phyloP scores from a whole-genome alignment of 305 asterid genomes.

The Plantago coronopus region DNA sequence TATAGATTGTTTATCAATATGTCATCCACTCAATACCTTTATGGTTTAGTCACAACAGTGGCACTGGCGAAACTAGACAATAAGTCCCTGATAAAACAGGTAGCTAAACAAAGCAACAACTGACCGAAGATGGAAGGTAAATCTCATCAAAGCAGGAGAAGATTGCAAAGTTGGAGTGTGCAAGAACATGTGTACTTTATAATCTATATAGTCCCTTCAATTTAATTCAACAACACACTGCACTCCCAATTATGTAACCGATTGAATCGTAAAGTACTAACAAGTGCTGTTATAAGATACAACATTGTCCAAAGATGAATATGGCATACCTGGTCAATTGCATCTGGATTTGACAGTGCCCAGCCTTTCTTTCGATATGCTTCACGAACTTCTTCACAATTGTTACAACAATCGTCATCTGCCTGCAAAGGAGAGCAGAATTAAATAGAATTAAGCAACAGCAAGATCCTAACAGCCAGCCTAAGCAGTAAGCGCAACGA shows the following conservation, averaged over 20 bases:
- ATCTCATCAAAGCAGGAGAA: no score
- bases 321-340: constrained; percentile 75
- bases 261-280: background rate
- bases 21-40: no score
- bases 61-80: no score
- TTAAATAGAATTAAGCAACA: constrained; percentile 18
- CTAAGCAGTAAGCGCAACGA: constrained; percentile 1
- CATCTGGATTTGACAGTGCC: constrained; percentile 82
- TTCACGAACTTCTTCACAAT: constrained; percentile 97
- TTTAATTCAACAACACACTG: background rate
- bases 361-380: constrained; percentile 95
- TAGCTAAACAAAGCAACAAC: no score
- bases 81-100: no score
- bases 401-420: constrained; percentile 88
- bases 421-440: constrained; percentile 43
- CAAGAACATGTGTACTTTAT: background rate
- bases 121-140: no score
- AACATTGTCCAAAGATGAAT: constrained; percentile 9
- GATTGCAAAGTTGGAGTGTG: no score
- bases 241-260: background rate
- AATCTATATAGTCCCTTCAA: background rate
- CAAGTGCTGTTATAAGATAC: constrained; percentile 14
- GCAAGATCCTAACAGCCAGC: constrained; percentile 15
- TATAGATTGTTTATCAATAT: no score
- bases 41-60: no score